These are phyloP conservation scores for Scleroderma citrinum DNA, from an alignment of 768 basidiomycete species.

Conservation along the genomic window DNA sequence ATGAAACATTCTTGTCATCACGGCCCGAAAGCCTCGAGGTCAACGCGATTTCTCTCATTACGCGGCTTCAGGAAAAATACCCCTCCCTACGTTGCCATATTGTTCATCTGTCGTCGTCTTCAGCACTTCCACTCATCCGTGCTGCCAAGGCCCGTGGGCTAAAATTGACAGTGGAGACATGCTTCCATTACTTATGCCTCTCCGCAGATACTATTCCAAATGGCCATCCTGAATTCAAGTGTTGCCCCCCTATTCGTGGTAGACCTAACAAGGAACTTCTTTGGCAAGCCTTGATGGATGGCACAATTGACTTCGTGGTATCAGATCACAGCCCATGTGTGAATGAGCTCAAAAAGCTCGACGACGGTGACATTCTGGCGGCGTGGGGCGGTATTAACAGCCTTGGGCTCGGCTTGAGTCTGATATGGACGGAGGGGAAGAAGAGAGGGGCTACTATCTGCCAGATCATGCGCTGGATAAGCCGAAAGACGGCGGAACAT, in stretches of 20 bases:
- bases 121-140: conserved; percentile 71
- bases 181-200: conserved; percentile 93
- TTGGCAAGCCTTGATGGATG: conserved; percentile 78
- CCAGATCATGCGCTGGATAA: conserved; percentile 71
- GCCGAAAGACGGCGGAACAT: conserved; percentile 68
- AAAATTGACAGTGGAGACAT: conserved; percentile 90
- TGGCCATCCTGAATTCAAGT: conserved; percentile 86
- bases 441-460: conserved; percentile 45
- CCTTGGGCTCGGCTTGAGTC: conserved; percentile 81
- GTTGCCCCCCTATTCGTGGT: conserved; percentile 89
- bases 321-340: conserved; percentile 96
- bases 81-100: conserved; percentile 82
- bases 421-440: conserved; percentile 84
- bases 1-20: conserved; percentile 80
- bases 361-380: conserved; percentile 74
- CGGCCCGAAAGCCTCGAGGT: conserved; percentile 78
- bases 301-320: conserved; percentile 86
- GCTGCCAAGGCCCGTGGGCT: conserved; percentile 58
- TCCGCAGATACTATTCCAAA: conserved; percentile 65
- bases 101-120: conserved; percentile 88
- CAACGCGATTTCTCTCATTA: conserved; percentile 76
- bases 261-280: conserved; percentile 64
- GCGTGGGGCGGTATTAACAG: conserved; percentile 96
- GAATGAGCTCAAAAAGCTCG: conserved; percentile 69
- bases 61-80: conserved; percentile 51